Evolutionary conservation across 139 green algal genomes (phyloP), one percentile per base, ranked within the genome.

Genomic region (Spirogloea muscicola): DNA sequence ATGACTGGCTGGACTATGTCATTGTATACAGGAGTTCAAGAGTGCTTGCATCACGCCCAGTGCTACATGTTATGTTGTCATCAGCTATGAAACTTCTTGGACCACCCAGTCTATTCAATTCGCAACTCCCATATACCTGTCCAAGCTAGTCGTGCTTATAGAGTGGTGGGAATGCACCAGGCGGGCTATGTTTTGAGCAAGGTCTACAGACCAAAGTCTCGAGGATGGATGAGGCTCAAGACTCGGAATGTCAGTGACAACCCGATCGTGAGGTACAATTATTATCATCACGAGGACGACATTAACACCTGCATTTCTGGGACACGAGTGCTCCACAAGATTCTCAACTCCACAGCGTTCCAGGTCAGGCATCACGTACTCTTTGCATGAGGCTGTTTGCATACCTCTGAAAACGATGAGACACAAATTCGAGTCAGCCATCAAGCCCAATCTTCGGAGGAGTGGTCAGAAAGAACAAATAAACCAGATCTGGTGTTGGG

Each of bases 261-360:
- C 16, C 55, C 55, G 13, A 64, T 21, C 10, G 55, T 64, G 27
- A 13, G 18, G 55, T 64, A 64, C 55, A 64, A 64, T 16, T 64
- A 64, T 16, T 64, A 64, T 16, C 10, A 10, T 10, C 27, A 13
- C 10, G 13, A 13, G 29, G 55, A 64, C 13, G 29, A 64, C 55
- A 16, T 64, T 10, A 16, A 10, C 10, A 16, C 16, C 13, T 64
- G 55, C 55, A 16, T 64, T 16, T 41, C 13, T 39, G 55, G 55
- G 13, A 49, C 55, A 13, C 55, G 16, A 13, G 16, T 64, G 10
- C 55, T 64, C 55, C 21, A 21, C 46, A 55, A 55, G 21, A 21
- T 55, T 21, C 46, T 55, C 46, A 55, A 21, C 21, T 55, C 46
- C 46, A 55, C 46, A 55, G 46, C 46, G 21, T 21, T 55, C 46